Base-by-base conservation (phyloP, 768 basidiomycete genomes). In the Lactarius sanguifluus region DNA sequence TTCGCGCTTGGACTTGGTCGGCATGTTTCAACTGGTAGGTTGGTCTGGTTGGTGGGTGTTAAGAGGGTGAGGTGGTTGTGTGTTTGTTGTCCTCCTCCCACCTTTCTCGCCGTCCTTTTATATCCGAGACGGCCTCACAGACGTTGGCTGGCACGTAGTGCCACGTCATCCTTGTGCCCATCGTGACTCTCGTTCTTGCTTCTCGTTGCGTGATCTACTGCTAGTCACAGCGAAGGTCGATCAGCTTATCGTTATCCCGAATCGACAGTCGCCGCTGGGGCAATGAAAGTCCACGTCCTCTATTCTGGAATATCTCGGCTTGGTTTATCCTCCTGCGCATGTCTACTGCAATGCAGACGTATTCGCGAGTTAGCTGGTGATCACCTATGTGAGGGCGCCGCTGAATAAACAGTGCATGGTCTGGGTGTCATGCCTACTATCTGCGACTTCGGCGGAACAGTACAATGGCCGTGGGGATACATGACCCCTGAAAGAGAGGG, bases 1-100 rank as follows among this genome's bases (percentile, higher is more conserved):
- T 52, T 60, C 54, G 59, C 66, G 58, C 52, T 62, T 62, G 40
- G 23, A 16, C 52, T 55, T 62, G 40, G 23, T 10, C 8, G 66
- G n/a, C 66, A 67, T 67, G 12, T 59, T 41, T 66, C 38, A 54
- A 59, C 2, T 40, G 18, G 40, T 28, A 28, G 36, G 25, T 52
- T 62, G 36, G 28, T 62, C 52, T 59, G 61, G 25, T 9, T 47
- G 62, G 13, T 9, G 45, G 58, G 34, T 59, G 57, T 25, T 25
- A 23, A 13, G 62, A 54, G 45, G 65, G 23, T 12, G 57, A 3
- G 5, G 45, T 40, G 52, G 34, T 67, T 18, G 25, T 47, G 23
- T 55, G 23, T 56, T 4, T 64, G 66, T 3, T 55, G 62, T 38
- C 25, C 50, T 55, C 43, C 25, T 23, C 40, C 40, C 41, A 56